A percentile compares a stretch with the other conserved stretches of the same genome.
Evolutionary conservation across 2,329 filamentous ascomycete genomes (phyloP).

Genomic region (Pseudodiploospora longispora): DNA sequence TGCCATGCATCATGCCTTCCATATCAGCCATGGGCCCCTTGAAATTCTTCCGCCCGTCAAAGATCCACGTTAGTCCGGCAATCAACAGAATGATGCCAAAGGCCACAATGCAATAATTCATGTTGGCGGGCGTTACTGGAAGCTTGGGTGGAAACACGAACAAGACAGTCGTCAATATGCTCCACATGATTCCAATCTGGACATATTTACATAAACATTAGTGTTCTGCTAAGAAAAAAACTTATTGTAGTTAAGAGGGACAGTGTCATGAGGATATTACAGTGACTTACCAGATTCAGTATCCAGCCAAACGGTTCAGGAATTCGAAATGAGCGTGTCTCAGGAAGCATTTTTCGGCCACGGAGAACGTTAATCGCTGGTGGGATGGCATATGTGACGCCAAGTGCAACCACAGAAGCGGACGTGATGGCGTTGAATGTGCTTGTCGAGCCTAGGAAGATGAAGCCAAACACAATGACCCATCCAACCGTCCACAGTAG

Average conservation of each 20-base stretch:
- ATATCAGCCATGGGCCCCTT: conserved; percentile 21
- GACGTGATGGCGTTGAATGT: conserved; percentile 68
- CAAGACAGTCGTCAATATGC: conserved; percentile 62
- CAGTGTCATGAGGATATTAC: not conserved
- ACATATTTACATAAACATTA: not conserved
- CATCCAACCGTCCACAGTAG: conserved; percentile 52
- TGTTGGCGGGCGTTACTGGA: conserved; percentile 57
- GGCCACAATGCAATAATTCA: conserved; percentile 51
- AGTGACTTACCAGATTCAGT: conserved; percentile 18
- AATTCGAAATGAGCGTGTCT: conserved; percentile 30
- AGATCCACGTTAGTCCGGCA: conserved; percentile 34
- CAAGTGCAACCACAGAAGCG: conserved; percentile 64
- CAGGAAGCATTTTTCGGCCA: conserved; percentile 58
- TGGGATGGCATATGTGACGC: conserved; percentile 68
- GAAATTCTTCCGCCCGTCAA: conserved; percentile 43
- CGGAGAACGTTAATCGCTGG: conserved; percentile 60
- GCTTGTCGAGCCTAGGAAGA: conserved; percentile 58
- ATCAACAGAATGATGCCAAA: conserved; percentile 41
- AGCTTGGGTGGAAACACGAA: conserved; percentile 66
- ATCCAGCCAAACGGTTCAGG: conserved; percentile 28
- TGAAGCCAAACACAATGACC: conserved; percentile 60
- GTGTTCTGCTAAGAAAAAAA: too few species aligned
- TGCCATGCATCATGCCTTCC: conserved; percentile 2
- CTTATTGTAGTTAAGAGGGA: not conserved
- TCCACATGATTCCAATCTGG: conserved; percentile 51